Evolutionary conservation across 2,329 filamentous ascomycete species (phyloP).

Genomic region (Colletotrichum sp.): DNA sequence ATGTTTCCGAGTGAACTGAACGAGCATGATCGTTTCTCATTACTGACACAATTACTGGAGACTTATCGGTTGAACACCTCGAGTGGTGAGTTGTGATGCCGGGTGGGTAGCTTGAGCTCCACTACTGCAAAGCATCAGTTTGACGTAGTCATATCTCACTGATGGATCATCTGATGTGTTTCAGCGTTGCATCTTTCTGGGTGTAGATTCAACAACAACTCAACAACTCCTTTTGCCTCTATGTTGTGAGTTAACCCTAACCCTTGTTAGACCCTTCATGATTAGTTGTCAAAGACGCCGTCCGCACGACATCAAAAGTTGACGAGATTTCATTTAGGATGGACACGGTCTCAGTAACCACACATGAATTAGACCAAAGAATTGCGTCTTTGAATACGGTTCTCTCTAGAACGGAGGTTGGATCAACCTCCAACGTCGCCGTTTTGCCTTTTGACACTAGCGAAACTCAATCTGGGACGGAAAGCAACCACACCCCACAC

Average conservation of each 20-base stretch:
- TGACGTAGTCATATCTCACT: not conserved
- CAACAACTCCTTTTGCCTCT: too few species aligned
- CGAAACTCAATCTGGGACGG: not conserved
- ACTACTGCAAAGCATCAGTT: not conserved
- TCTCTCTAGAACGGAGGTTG: not conserved
- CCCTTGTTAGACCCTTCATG: not conserved
- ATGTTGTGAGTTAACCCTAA: not conserved
- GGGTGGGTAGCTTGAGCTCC: not conserved
- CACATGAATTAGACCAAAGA: not conserved
- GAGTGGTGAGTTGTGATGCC: not conserved
- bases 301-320: not conserved
- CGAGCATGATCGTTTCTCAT: not conserved
- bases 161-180: fast-evolving
- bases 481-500: not conserved
- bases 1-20: not conserved
- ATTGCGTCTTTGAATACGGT: not conserved
- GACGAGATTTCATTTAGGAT: fast-evolving
- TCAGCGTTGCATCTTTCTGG: not conserved
- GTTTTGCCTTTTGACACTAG: not conserved
- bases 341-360: not conserved
- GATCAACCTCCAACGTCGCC: not conserved
- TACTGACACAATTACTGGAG: not conserved
- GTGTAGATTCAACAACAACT: not conserved
- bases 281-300: not conserved
- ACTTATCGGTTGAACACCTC: not conserved